A percentile compares a stretch with the other conserved stretches of the same genome.
Conservation (phyloP, 805 yeast species). For the Kazachstania psychrophila region DNA sequence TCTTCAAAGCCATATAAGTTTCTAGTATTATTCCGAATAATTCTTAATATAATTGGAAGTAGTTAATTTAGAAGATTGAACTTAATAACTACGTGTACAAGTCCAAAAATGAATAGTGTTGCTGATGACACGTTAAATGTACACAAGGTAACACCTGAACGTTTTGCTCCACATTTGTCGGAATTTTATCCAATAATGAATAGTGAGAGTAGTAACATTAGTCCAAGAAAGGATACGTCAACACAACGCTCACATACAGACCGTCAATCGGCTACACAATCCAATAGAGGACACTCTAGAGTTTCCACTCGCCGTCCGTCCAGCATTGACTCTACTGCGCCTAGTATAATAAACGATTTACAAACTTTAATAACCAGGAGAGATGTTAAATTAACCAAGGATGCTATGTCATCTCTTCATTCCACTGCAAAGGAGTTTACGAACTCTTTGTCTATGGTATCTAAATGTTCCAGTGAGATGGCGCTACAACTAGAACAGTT, state of each 20-base stretch:
- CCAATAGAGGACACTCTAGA: background rate
- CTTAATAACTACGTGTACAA: too few species aligned
- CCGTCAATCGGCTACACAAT: background rate
- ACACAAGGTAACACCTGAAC: constrained; percentile 15
- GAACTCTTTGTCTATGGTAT: constrained; percentile 27
- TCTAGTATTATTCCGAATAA: too few species aligned
- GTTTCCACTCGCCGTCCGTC: constrained; percentile 17
- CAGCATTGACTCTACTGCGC: constrained; percentile 41
- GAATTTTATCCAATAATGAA: constrained; percentile 51
- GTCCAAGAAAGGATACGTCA: background rate
- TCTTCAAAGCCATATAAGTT: too few species aligned
- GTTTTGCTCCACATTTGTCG: constrained; percentile 42
- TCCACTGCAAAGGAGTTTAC: constrained; percentile 39
- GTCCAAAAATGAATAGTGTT: background rate
- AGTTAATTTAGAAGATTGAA: too few species aligned
- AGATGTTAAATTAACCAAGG: constrained; percentile 46
- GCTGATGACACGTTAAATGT: background rate
- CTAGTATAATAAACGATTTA: constrained; percentile 38
- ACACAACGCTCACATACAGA: constrained; percentile 2
- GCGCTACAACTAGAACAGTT: constrained; percentile 61
- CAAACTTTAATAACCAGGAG: constrained; percentile 51
- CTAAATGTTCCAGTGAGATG: constrained; percentile 59
- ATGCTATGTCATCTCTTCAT: constrained; percentile 42
- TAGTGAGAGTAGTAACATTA: constrained; percentile 9
- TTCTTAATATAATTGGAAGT: too few species aligned